Percentiles rank a stretch among this genome's conserved stretches.
phyloP scores from a whole-genome alignment of 768 basidiomycete species.

The Coprinopsis cinerea region DNA sequence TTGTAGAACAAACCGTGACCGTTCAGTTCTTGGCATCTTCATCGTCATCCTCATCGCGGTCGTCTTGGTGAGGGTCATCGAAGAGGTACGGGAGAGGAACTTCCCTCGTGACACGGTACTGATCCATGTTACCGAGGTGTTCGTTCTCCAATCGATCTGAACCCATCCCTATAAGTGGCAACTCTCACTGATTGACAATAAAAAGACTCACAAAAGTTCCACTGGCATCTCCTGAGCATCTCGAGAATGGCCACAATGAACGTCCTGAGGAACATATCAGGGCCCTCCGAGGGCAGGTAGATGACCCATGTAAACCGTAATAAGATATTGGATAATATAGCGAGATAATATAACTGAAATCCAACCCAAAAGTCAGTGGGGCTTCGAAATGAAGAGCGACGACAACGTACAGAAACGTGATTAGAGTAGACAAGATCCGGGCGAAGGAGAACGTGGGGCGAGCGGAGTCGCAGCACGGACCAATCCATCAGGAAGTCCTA shows the following conservation, averaged over 20 bases:
- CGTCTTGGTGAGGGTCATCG: constrained; percentile 43
- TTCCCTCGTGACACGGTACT: constrained; percentile 84
- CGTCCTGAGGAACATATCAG: constrained; percentile 45
- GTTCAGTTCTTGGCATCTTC: not conserved
- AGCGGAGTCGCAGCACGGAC: constrained; percentile 65
- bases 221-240: constrained; percentile 74
- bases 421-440: constrained; percentile 69
- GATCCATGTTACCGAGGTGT: constrained; percentile 89
- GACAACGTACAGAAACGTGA: constrained; percentile 46
- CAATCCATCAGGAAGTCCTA: constrained; percentile 91
- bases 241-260: constrained; percentile 73
- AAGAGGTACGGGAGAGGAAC: constrained; percentile 76
- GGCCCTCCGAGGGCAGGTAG: constrained; percentile 55
- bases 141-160: constrained; percentile 59
- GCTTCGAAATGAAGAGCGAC: too few relatives aligned
- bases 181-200: too few relatives aligned
- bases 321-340: constrained; percentile 69
- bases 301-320: constrained; percentile 81
- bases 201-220: constrained; percentile 77
- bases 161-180: too few relatives aligned
- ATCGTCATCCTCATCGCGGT: constrained; percentile 23
- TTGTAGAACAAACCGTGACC: too few relatives aligned
- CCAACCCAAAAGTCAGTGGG: not conserved
- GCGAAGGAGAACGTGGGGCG: constrained; percentile 58
- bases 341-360: constrained; percentile 66